Base-by-base conservation (phyloP, 2,329 filamentous ascomycete species). In the Xylaria multiplex region DNA sequence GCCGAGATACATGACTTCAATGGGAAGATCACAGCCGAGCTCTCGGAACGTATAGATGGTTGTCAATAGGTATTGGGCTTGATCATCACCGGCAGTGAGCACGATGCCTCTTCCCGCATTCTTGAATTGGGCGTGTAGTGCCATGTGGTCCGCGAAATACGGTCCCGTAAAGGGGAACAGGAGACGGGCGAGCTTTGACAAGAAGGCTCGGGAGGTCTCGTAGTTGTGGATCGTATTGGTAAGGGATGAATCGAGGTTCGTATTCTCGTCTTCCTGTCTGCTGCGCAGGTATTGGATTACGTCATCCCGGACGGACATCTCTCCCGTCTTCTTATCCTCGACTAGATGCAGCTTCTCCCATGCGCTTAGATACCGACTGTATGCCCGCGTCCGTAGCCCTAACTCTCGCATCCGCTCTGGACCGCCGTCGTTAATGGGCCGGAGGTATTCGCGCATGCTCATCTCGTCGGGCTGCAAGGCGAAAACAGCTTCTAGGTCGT, bases 71-170 rank as follows among this genome's bases (percentile, higher is more conserved):
- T 78, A 82, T 1, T 75, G 74, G 3, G 80, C 80, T 65, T 83
- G 81, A 14, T 77, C 74, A 62, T 82, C 79, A 4, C 81, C 81
- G 14, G 79, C 81, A 0, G 81, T 81, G 19, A 83, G 78, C 2
- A 83, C 82, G 50, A 83, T 79, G 7, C 81, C 81, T 8, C 77
- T 74, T 0, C 80, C 80, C 5, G 77, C 80, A 49, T 77, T 76
- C 69, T 80, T 78, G 66, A 81, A 76, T 56, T 80, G 78, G 2
- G 79, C 72, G 63, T 81, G 81, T 2, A 82, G 71, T 6, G 77
- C 77, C 77, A 82, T 81, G 63, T 82, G 81, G 62, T 83, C 79
- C 2, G 78, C 72, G 70, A 80, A 82, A 60, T 82, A 82, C 9
- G 81, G 79, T 7, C 74, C 74, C 7, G 78, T 78, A 72, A 76